phyloP scores from a whole-genome alignment of 2,329 filamentous ascomycete genomes.

The Colletotrichum sp. region DNA sequence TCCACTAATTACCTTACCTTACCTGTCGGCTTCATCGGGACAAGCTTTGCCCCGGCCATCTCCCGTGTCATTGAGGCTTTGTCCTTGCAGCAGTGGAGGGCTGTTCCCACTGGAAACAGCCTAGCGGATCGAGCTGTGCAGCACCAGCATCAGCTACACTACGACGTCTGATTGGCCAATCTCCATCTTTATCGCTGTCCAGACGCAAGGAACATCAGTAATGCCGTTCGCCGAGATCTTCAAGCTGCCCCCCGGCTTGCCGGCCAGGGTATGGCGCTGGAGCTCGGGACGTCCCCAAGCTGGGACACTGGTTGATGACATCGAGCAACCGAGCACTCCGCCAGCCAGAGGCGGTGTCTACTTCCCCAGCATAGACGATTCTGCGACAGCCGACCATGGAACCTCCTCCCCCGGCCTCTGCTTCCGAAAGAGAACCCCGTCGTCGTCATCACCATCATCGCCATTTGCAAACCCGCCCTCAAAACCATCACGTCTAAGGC shows the following conservation, averaged over 20 bases:
- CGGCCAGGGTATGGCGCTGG: slow-evolving; percentile 18
- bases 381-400: slow-evolving; percentile 20
- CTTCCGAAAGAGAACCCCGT: slow-evolving; percentile 6
- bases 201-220: neutral
- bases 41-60: slow-evolving; percentile 1
- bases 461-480: neutral
- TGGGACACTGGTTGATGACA: slow-evolving; percentile 16
- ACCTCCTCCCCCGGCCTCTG: slow-evolving; percentile 5
- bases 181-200: neutral
- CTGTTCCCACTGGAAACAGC: slow-evolving; percentile 2
- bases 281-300: slow-evolving; percentile 16
- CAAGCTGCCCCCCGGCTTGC: slow-evolving; percentile 5
- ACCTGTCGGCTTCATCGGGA: slow-evolving; percentile 9
- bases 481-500: neutral
- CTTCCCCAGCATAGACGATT: slow-evolving; percentile 16
- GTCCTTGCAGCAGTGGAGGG: neutral
- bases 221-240: slow-evolving; percentile 10
- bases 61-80: neutral
- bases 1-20: neutral
- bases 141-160: neutral
- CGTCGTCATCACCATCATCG: neutral
- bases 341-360: slow-evolving; percentile 19
- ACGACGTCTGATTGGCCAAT: neutral
- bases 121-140: neutral
- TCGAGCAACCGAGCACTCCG: slow-evolving; percentile 21